phyloP scores from a whole-genome alignment of 352 stramenopile genomes.

The Globisporangium apiculatum region DNA sequence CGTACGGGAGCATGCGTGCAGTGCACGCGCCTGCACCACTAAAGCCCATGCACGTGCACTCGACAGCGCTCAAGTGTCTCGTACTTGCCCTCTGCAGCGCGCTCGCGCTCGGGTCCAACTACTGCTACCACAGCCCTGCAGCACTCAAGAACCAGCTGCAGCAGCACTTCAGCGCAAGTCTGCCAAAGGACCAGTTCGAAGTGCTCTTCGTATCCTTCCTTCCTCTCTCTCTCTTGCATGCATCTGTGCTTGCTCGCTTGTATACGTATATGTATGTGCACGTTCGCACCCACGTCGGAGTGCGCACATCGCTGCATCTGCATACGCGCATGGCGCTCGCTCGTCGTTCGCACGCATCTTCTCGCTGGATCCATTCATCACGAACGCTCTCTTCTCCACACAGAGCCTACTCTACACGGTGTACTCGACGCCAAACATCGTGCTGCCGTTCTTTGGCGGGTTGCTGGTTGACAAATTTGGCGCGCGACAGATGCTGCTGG shows the following conservation, averaged over 20 bases:
- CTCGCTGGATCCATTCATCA: neutral
- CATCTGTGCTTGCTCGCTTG: neutral
- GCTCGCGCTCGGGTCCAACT: slow-evolving; percentile 47
- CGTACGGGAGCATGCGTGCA: no score
- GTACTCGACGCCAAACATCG: slow-evolving; percentile 79
- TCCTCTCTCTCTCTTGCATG: neutral
- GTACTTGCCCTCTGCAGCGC: slow-evolving; percentile 46
- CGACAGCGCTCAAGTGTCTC: slow-evolving; percentile 18
- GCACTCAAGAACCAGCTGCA: slow-evolving; percentile 58
- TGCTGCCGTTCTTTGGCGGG: slow-evolving; percentile 81
- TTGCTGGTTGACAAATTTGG: slow-evolving; percentile 68
- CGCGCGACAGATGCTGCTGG: slow-evolving; percentile 42
- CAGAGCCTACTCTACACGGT: slow-evolving; percentile 84
- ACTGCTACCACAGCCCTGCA: slow-evolving; percentile 56
- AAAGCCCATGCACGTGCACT: neutral
- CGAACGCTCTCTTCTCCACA: neutral
- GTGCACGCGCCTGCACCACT: no score
- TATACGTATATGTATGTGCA: neutral
- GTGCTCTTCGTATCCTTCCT: slow-evolving; percentile 34
- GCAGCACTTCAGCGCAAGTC: slow-evolving; percentile 32
- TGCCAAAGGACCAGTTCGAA: slow-evolving; percentile 29
- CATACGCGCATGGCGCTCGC: neutral
- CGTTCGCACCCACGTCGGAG: neutral
- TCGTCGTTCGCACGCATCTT: neutral
- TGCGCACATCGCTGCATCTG: neutral